Base-by-base conservation (phyloP, 2,329 filamentous ascomycete species). In the Hypocreales sp. region DNA sequence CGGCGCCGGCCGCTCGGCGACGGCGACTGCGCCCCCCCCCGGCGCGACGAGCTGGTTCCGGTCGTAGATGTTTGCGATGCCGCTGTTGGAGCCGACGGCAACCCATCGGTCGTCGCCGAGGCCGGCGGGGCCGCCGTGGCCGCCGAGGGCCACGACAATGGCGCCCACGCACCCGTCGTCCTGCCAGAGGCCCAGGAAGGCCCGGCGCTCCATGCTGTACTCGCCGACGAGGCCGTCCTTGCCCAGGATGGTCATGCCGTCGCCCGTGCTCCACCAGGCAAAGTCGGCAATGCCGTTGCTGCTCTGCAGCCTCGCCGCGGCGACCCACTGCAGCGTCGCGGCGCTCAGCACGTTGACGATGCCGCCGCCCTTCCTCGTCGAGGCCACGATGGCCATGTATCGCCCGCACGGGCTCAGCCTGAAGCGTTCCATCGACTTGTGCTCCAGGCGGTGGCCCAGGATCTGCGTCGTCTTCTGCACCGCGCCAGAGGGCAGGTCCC, bases 41-140 rank as follows among this genome's bases (percentile, higher is more conserved):
- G 56, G 34, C 5, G 43, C 39, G 25, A 68, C 55, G 56, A 83
- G 74, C 16, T 66, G 60, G 36, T 68, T 60, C 5, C 90, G 77
- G 47, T 95, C 83, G 57, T 98, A 98, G 34, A 98, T 65, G 51
- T 95, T 95, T 31, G 92, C 73, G 31, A 98, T 80, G 32, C 90
- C 90, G 35, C 73, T 84, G 36, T 72, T 79, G 32, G 79, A 86
- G 8, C 90, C 90, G 23, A 94, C 61, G 1, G 81, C 84, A 10
- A 94, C 72, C 84, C 86, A 98, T 31, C 81, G 67, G 52, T 93
- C 81, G 4, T 76, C 76, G 15, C 86, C 87, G 4, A 86, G 57
- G 24, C 55, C 53, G 4, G 47, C 45, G 7, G 74, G 67, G 0
- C 75, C 76, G 44, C 61, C 61, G 16, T 62, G 61, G 1, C 79